Conservation (phyloP, 139 green algal species). For the Mesotaenium endlicherianum region DNA sequence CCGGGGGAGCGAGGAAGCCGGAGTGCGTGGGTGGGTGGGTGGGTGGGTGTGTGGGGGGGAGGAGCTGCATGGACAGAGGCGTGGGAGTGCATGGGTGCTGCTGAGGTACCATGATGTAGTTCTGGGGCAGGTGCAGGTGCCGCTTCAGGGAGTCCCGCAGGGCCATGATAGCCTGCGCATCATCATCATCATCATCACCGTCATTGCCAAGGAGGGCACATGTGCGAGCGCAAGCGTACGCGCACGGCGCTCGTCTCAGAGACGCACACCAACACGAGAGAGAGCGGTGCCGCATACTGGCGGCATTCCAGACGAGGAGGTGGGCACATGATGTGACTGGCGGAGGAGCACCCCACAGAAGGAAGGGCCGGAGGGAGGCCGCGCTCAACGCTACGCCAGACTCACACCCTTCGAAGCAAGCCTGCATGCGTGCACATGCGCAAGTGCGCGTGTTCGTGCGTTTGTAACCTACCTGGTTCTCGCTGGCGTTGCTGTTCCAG, state of each 20-base stretch:
- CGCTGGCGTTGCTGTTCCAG: conserved; percentile 34
- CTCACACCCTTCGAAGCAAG: background rate
- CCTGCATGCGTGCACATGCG: background rate
- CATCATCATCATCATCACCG: too few relatives aligned
- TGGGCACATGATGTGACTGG: too few relatives aligned
- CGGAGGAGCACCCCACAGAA: too few relatives aligned
- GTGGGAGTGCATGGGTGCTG: background rate
- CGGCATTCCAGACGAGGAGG: too few relatives aligned
- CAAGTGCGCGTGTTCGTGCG: background rate
- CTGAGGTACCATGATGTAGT: conserved; percentile 23
- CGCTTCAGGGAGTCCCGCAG: conserved; percentile 18
- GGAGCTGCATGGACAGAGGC: background rate
- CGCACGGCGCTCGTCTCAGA: too few relatives aligned
- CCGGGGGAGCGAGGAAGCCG: background rate
- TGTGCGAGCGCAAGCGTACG: too few relatives aligned
- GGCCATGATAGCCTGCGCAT: too few relatives aligned
- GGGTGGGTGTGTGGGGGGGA: background rate
- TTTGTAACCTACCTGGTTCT: conserved; percentile 22
- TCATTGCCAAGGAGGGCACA: too few relatives aligned
- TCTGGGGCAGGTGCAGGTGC: background rate
- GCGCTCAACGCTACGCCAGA: background rate
- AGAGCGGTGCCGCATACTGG: too few relatives aligned
- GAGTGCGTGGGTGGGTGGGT: background rate
- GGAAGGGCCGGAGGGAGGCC: too few relatives aligned
- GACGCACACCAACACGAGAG: too few relatives aligned